Conservation (phyloP, 2,329 filamentous ascomycete genomes). For the Nemania sp. region DNA sequence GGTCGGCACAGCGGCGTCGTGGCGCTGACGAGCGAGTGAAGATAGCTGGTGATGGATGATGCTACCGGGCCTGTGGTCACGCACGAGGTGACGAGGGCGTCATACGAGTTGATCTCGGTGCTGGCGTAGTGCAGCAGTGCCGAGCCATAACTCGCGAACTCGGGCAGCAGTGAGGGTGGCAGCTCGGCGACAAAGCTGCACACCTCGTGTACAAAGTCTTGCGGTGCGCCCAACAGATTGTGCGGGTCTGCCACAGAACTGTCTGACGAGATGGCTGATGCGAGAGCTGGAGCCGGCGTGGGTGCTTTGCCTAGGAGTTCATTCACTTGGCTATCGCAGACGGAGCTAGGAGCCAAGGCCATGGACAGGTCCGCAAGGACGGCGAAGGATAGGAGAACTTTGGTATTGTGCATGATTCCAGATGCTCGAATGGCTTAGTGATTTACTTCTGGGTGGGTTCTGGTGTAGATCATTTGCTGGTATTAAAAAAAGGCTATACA, state of each 20-base stretch:
- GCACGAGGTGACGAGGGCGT: background rate
- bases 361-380: no score
- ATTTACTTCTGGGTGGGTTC: no score
- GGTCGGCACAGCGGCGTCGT: background rate
- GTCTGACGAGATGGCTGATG: no score
- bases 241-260: background rate
- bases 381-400: no score
- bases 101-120: background rate
- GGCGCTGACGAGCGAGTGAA: background rate
- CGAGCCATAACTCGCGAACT: background rate
- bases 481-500: no score
- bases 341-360: no score
- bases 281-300: no score
- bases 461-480: no score
- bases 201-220: background rate
- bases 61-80: constrained; percentile 1
- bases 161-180: background rate
- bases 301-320: no score
- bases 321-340: no score
- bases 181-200: background rate
- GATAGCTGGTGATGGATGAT: constrained; percentile 3
- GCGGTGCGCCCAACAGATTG: background rate
- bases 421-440: no score
- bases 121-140: constrained; percentile 1
- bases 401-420: no score